A percentile compares a stretch with the other conserved stretches of the same genome.
phyloP scores from a whole-genome alignment of 2,329 filamentous ascomycete species.

The Chrysoporthe cubensis region DNA sequence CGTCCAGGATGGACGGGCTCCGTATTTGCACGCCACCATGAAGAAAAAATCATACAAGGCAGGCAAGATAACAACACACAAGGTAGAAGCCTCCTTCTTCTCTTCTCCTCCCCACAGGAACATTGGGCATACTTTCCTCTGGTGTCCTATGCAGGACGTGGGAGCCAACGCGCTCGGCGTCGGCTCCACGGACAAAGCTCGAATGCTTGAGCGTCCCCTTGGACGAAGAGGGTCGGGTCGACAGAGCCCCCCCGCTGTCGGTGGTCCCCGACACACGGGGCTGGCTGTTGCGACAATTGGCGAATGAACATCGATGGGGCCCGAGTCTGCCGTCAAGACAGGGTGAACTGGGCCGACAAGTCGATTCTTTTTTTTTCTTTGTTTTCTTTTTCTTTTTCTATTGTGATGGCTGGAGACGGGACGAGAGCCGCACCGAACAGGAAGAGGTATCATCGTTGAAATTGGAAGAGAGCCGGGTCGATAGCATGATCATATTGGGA shows the following conservation, averaged over 20 bases:
- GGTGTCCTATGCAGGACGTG: background rate
- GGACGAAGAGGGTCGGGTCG: background rate
- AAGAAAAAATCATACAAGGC: conserved; percentile 15
- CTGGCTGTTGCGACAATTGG: conserved; percentile 1
- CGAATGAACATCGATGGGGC: background rate
- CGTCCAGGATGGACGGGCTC: conserved; percentile 3
- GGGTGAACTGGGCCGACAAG: background rate
- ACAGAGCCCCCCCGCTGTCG: background rate
- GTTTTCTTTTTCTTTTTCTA: conserved; percentile 15
- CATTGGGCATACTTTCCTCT: conserved; percentile 23
- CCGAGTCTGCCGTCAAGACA: background rate
- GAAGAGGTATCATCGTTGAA: conserved; percentile 38
- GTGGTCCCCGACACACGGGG: background rate
- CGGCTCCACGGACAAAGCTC: background rate
- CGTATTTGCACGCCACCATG: conserved; percentile 5
- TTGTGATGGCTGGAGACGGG: conserved; percentile 14
- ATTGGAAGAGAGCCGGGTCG: conserved; percentile 38
- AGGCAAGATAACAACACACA: conserved; percentile 14
- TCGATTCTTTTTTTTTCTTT: conserved; percentile 4
- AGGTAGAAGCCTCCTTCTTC: background rate
- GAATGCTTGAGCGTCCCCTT: conserved; percentile 9
- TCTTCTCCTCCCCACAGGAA: conserved; percentile 11
- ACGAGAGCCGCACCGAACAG: conserved; percentile 27
- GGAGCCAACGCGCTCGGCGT: background rate
- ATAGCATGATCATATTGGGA: conserved; percentile 36